Base-by-base conservation (phyloP, 192 early-diverging fungal species). In the Entophlyctis luteolus region DNA sequence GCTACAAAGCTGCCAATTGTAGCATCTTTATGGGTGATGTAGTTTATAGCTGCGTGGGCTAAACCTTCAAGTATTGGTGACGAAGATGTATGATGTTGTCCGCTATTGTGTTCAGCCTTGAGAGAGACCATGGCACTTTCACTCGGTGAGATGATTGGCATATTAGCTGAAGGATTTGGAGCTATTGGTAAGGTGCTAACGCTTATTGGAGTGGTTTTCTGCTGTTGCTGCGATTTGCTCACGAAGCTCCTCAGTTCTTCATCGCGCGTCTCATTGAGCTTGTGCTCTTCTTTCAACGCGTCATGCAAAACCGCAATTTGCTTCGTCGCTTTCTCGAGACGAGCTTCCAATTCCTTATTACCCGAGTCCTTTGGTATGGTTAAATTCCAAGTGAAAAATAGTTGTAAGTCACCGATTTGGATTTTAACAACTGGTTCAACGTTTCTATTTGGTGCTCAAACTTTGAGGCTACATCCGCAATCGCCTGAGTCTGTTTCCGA, bases 401-500 rank as follows among this genome's bases (percentile, higher is more conserved):
- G n/a, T n/a, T n/a, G n/a, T n/a, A n/a, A n/a, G n/a, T n/a, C n/a
- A 34, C 67, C 23, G 12, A 12, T 1, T 66, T 57, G 5, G 8
- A n/a, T 1, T 57, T 38, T 5, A 74, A 23, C 29, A 48, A 36
- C 18, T 65, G 49, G 49, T 66, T 65, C 29, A 75, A 57, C 25
- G 25, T 53, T 3, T 53, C 52, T 23, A 70, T 49, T 23, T 75
- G 68, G 18, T 67, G 25, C 42, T 70, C 68, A 8, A 65, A 55
- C 38, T 71, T 62, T 2, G 63, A 25, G 1, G 47, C 45, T 14
- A 57, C 37, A 16, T 35, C 35, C 14, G 38, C 4, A 1, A 56
- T 65, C 8, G 60, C 70, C 1, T 14, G 25, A 2, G 12, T 27
- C 2, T 71, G 35, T 55, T 65, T 35, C 27, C 23, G 23, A 31